Percentiles rank a stretch among this genome's conserved stretches.
Conservation (phyloP, 2,329 filamentous ascomycete genomes). For the Penicillium rolfsii region DNA sequence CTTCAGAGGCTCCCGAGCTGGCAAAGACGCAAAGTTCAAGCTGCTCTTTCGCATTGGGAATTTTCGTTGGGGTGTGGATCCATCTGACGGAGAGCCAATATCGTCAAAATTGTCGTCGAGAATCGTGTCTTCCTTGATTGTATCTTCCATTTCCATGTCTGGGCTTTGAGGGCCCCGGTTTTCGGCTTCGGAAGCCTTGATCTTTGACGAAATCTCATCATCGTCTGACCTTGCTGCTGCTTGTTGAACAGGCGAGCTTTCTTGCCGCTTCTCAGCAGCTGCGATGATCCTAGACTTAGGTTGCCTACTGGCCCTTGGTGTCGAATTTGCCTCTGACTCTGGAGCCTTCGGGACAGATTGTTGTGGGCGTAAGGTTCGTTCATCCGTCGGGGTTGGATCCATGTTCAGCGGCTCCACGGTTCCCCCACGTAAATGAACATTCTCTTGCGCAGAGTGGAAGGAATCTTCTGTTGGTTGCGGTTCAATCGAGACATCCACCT, state of each 20-base stretch:
- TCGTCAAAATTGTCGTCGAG: conserved; percentile 49
- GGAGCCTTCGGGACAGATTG: conserved; percentile 8
- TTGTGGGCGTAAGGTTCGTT: conserved; percentile 15
- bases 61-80: conserved; percentile 57
- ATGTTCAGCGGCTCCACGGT: conserved; percentile 44
- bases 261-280: conserved; percentile 7
- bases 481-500: conserved; percentile 33
- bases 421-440: conserved; percentile 39
- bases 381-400: conserved; percentile 31
- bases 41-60: conserved; percentile 89
- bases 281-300: background rate
- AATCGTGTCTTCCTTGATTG: conserved; percentile 36
- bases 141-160: conserved; percentile 29
- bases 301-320: conserved; percentile 13
- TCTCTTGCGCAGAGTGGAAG: conserved; percentile 52
- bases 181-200: conserved; percentile 22
- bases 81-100: conserved; percentile 53
- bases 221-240: conserved; percentile 15
- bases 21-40: conserved; percentile 89
- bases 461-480: conserved; percentile 49
- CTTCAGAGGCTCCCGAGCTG: conserved; percentile 84
- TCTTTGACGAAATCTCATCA: conserved; percentile 15
- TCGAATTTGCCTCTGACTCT: conserved; percentile 10
- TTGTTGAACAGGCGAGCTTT: background rate
- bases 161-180: conserved; percentile 13